Evolutionary conservation across 2,329 filamentous ascomycete species (phyloP).

Genomic region (Phialemonium atrogriseum): DNA sequence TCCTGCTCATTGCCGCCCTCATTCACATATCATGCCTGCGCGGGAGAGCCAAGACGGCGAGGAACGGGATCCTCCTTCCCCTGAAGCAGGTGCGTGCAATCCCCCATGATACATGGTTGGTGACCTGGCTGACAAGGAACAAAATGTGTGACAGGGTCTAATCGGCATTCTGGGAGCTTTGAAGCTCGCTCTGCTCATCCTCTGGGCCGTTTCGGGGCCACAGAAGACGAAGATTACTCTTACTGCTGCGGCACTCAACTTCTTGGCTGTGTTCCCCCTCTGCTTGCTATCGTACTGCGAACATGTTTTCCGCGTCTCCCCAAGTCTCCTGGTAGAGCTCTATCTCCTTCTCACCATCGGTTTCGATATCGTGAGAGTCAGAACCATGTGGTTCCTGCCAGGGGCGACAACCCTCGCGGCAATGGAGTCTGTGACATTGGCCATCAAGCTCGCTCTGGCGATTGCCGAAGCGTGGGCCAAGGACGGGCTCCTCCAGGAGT

Average conservation of each 20-base stretch:
- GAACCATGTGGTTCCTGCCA: conserved; percentile 5
- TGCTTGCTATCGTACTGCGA: conserved; percentile 5
- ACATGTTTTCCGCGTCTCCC: conserved; percentile 4
- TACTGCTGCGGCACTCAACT: conserved; percentile 4
- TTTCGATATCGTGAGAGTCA: conserved; percentile 3
- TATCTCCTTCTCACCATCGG: conserved; percentile 5
- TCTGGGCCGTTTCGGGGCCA: conserved; percentile 5
- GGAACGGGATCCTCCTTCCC: conserved; percentile 3
- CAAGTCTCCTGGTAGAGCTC: conserved; percentile 5
- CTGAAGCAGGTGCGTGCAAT: conserved; percentile 4
- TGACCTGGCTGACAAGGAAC: no score
- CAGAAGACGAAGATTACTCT: conserved; percentile 5
- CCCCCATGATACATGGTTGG: no score
- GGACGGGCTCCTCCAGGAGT: background rate
- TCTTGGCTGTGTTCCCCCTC: conserved; percentile 3
- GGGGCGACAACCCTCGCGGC: conserved; percentile 1
- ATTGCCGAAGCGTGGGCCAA: conserved; percentile 4
- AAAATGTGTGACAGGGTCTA: background rate
- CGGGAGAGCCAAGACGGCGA: conserved; percentile 3
- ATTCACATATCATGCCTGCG: conserved; percentile 4
- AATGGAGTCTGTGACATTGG: conserved; percentile 2
- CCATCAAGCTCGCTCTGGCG: conserved; percentile 2
- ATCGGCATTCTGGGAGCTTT: conserved; percentile 3
- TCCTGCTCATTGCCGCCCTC: conserved; percentile 3
- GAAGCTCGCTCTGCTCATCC: conserved; percentile 4